These are phyloP conservation scores for Henckelia pumila DNA, from an alignment of 257 asterid species.

Conservation along the genomic window DNA sequence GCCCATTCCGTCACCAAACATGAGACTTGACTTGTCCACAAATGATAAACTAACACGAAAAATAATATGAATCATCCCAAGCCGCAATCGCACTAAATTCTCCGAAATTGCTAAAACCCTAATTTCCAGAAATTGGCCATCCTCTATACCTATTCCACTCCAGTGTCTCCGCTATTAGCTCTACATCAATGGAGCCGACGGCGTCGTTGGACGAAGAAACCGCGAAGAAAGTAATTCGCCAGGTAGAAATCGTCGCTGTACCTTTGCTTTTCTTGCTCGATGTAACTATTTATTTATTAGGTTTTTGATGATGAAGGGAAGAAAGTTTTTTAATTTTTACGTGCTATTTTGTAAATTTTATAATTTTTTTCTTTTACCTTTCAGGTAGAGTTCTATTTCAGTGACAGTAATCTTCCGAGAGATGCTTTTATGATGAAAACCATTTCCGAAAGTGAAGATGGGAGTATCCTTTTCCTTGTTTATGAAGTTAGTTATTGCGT, in stretches of 20 bases:
- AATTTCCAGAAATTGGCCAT: conserved; percentile 17
- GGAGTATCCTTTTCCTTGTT: conserved; percentile 65
- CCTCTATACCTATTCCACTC: neutral
- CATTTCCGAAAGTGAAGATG: conserved; percentile 74
- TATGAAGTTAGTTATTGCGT: neutral
- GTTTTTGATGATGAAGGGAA: neutral
- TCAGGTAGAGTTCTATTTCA: conserved; percentile 95
- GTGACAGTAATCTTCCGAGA: conserved; percentile 96
- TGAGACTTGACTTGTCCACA: no score
- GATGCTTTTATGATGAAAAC: conserved; percentile 67
- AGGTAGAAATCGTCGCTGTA: conserved; percentile 39
- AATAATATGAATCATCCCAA: no score
- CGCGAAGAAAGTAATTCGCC: conserved; percentile 79
- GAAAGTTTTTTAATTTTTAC: neutral
- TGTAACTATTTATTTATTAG: neutral
- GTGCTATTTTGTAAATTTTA: neutral
- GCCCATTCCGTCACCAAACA: neutral
- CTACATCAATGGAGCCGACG: conserved; percentile 40
- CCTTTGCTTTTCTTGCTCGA: neutral
- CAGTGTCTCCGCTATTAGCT: neutral
- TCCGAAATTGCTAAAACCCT: conserved; percentile 44
- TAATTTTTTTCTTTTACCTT: neutral
- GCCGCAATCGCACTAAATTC: neutral
- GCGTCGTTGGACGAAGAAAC: conserved; percentile 73
- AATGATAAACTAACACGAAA: neutral